Conservation (phyloP, 148 eudicot species). For the Spergularia marina region DNA sequence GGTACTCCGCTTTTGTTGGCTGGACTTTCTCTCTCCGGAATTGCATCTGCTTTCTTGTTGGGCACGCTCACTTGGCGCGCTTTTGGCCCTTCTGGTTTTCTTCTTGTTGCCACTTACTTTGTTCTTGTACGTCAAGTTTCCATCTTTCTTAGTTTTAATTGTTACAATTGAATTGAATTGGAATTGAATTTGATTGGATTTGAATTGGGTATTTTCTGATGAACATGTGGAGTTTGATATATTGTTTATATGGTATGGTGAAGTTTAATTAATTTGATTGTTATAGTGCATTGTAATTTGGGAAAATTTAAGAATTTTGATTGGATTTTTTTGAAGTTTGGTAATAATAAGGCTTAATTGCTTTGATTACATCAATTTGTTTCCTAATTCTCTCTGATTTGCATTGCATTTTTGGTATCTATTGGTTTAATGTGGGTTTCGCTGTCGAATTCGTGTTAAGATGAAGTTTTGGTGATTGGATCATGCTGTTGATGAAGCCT, state of each 20-base stretch:
- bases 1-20: slow-evolving; percentile 72
- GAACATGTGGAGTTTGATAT: neutral
- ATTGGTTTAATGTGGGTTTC: neutral
- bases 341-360: no score
- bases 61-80: slow-evolving; percentile 87
- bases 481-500: slow-evolving; percentile 1
- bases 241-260: no score
- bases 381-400: neutral
- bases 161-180: neutral
- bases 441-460: neutral
- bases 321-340: no score
- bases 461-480: neutral
- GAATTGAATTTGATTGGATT: neutral
- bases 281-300: no score
- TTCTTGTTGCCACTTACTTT: slow-evolving; percentile 85
- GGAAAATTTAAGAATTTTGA: no score
- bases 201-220: neutral
- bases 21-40: slow-evolving; percentile 68
- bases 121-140: slow-evolving; percentile 48
- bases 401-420: neutral
- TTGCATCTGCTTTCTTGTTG: slow-evolving; percentile 81
- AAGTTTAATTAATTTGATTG: no score
- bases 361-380: no score
- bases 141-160: neutral
- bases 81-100: slow-evolving; percentile 67